phyloP scores from a whole-genome alignment of 345 rosid genomes.

The Microthlaspi erraticum region DNA sequence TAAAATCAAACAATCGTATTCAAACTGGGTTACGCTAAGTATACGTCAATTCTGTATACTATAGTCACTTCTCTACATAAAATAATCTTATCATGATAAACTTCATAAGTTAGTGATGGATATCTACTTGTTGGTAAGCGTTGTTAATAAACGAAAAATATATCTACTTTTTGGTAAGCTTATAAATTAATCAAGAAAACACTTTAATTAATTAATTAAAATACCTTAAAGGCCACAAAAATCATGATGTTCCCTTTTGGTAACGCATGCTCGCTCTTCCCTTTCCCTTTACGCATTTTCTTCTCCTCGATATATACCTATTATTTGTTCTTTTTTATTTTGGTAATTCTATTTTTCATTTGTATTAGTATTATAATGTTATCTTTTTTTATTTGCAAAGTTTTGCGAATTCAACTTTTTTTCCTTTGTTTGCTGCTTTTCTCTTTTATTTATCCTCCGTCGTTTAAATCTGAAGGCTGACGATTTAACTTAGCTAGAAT shows the following conservation, averaged over 20 bases:
- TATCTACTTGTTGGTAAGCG: constrained; percentile 15
- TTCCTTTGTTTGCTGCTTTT: not conserved
- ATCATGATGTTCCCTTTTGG: constrained; percentile 46
- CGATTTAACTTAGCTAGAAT: too few relatives aligned
- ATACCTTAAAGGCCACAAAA: constrained; percentile 43
- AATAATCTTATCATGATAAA: too few relatives aligned
- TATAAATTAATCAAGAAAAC: constrained; percentile 36
- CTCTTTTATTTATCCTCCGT: too few relatives aligned
- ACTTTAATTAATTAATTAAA: constrained; percentile 24
- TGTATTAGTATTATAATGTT: too few relatives aligned
- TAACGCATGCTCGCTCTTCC: constrained; percentile 42
- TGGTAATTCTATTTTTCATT: too few relatives aligned
- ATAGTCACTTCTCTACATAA: too few relatives aligned
- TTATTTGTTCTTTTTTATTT: too few relatives aligned
- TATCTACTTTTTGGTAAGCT: constrained; percentile 33
- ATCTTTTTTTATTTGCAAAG: too few relatives aligned
- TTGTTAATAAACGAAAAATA: not conserved
- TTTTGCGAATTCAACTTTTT: not conserved
- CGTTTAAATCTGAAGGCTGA: too few relatives aligned
- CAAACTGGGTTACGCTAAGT: not conserved
- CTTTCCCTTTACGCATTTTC: constrained; percentile 44
- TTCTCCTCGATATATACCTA: constrained; percentile 6
- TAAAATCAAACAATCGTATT: not conserved
- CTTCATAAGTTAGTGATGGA: not conserved
- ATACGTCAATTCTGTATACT: too few relatives aligned